Base-by-base conservation (phyloP, 805 yeast genomes). In the Candida glaebosa region DNA sequence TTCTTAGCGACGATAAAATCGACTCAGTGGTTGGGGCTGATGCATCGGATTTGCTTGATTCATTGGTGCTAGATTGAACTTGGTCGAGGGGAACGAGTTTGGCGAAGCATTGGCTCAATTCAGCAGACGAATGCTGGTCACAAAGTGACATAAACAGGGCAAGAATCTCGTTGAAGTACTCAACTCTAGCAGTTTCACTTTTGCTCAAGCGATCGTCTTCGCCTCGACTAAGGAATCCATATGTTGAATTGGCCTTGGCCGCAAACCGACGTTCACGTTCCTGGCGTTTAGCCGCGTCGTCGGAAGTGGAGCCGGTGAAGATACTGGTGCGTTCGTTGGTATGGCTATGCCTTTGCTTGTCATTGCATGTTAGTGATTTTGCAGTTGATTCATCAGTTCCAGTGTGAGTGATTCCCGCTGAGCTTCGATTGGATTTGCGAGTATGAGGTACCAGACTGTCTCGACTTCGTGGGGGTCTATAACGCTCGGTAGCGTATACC, bases 211-310 rank as follows among this genome's bases (percentile, higher is more conserved):
- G 54, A 39, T 53, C 54, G 41, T 75, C 81, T 34, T 75, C 81
- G 1, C 87, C 86, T 42, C 87, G 61, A 47, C 87, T 82, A 5
- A 81, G 57, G 38, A 78, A 61, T 0, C 87, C 85, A 46, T 69
- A 78, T 5, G 45, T 31, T 8, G 16, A 14, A 16, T 14, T 39
- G 14, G 38, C 38, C 16, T 34, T 38, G 16, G 31, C 16, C 15
- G 31, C 31, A 39, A 46, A 44, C 26, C 47, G 17, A 9, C 19
- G 19, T n/a, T 38, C 12, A 40, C 44, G 26, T 26, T 34, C 17
- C 10, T 30, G 5, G 16, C 25, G 26, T 12, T 18, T 36, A 18
- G 18, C 9, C 26, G 20, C 19, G 10, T 25, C 39, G 12, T 25
- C 30, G n/a, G n/a, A n/a, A n/a, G n/a, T n/a, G n/a, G n/a, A n/a